Evolutionary conservation across 1,284 basidiomycete genomes (phyloP).

Genomic region (Laetiporus sulphureus): DNA sequence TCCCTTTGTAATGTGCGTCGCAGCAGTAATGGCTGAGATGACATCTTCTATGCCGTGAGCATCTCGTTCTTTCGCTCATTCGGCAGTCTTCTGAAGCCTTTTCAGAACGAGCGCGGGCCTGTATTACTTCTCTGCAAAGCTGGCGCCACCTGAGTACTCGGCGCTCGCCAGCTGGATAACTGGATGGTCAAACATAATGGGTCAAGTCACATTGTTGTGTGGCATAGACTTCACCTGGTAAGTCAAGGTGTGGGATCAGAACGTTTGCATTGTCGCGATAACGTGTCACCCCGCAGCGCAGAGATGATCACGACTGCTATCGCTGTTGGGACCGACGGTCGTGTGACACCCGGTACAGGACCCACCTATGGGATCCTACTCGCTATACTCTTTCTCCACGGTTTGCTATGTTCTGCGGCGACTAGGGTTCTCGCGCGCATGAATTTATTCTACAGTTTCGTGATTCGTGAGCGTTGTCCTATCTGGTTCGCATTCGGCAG

Average conservation of each 20-base stretch:
- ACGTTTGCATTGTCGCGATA: no score
- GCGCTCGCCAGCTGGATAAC: conserved; percentile 70
- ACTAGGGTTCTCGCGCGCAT: conserved; percentile 58
- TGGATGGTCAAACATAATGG: conserved; percentile 57
- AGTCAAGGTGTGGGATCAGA: conserved; percentile 8
- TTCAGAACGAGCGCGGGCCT: conserved; percentile 43
- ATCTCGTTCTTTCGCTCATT: neutral
- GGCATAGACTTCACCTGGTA: conserved; percentile 68
- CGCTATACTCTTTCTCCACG: conserved; percentile 53
- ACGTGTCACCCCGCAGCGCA: conserved; percentile 32
- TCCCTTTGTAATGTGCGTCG: conserved; percentile 58
- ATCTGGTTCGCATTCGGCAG: neutral
- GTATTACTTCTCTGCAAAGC: conserved; percentile 69
- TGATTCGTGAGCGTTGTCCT: conserved; percentile 43
- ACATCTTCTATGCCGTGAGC: conserved; percentile 70
- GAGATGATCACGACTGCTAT: conserved; percentile 72
- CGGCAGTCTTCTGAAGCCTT: neutral
- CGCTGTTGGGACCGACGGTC: conserved; percentile 49
- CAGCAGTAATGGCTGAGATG: conserved; percentile 63
- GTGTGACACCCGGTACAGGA: conserved; percentile 40
- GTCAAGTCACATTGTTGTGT: conserved; percentile 59
- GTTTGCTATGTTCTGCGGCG: conserved; percentile 63
- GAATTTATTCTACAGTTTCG: conserved; percentile 57
- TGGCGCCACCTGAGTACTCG: conserved; percentile 53
- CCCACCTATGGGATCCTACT: conserved; percentile 61